A percentile compares a stretch with the other conserved stretches of the same genome.
Conservation (phyloP, 768 basidiomycete genomes). For the Sporobolomyces roseus region DNA sequence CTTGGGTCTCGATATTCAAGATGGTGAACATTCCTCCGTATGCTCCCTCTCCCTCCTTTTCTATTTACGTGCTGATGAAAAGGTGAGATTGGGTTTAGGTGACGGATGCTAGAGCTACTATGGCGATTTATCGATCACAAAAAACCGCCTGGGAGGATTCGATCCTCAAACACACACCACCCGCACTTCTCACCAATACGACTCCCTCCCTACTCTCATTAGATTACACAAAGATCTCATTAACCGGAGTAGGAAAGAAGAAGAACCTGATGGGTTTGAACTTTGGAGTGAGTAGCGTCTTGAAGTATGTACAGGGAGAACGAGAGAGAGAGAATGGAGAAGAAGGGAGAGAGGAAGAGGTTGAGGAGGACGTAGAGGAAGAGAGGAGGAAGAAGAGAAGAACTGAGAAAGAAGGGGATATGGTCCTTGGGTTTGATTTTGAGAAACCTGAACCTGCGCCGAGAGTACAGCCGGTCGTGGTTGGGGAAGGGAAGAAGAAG, state of each 20-base stretch:
- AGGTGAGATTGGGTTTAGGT: too few species aligned
- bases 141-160: slow-evolving; percentile 77
- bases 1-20: slow-evolving; percentile 72
- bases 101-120: slow-evolving; percentile 86
- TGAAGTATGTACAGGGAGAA: slow-evolving; percentile 25
- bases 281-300: slow-evolving; percentile 9
- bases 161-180: slow-evolving; percentile 46
- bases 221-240: slow-evolving; percentile 23
- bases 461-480: neutral
- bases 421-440: slow-evolving; percentile 38
- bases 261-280: slow-evolving; percentile 10
- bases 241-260: slow-evolving; percentile 33
- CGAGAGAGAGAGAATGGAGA: slow-evolving; percentile 7
- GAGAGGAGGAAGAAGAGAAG: slow-evolving; percentile 26
- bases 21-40: slow-evolving; percentile 86
- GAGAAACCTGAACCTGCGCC: slow-evolving; percentile 4
- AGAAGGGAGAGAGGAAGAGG: slow-evolving; percentile 20
- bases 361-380: slow-evolving; percentile 14
- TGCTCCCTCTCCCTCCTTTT: slow-evolving; percentile 49
- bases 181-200: slow-evolving; percentile 42
- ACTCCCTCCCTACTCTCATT: slow-evolving; percentile 17
- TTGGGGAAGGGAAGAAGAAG: neutral
- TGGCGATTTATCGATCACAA: slow-evolving; percentile 84
- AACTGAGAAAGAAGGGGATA: slow-evolving; percentile 36
- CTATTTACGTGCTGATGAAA: too few species aligned